phyloP scores from a whole-genome alignment of 106 monocot genomes.

The Alisma plantagoaquatica region DNA sequence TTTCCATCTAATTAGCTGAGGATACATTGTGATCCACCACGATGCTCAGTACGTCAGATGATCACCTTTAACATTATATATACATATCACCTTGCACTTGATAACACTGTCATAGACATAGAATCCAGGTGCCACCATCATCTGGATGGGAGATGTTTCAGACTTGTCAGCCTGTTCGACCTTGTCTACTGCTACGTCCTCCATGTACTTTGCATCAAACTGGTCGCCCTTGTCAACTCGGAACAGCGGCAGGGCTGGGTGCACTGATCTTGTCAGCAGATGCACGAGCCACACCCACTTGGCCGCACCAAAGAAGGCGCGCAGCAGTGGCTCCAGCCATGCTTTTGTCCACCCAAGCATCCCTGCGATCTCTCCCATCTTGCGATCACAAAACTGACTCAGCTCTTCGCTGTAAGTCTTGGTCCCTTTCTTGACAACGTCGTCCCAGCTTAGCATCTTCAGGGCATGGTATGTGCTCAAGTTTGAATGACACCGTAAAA shows the following conservation, averaged over 20 bases:
- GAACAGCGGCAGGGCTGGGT: slow-evolving; percentile 41
- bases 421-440: slow-evolving; percentile 64
- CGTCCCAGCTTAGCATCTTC: slow-evolving; percentile 48
- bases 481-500: slow-evolving; percentile 26
- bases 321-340: slow-evolving; percentile 56
- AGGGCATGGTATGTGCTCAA: slow-evolving; percentile 26
- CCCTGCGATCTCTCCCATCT: slow-evolving; percentile 68
- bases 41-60: too few species aligned
- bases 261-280: slow-evolving; percentile 39
- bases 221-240: slow-evolving; percentile 31
- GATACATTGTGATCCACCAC: too few species aligned
- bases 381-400: slow-evolving; percentile 72
- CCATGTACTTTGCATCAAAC: slow-evolving; percentile 45
- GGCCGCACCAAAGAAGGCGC: slow-evolving; percentile 7
- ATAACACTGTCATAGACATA: too few species aligned
- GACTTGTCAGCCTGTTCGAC: too few species aligned
- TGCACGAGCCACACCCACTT: slow-evolving; percentile 8
- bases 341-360: slow-evolving; percentile 13
- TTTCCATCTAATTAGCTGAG: too few species aligned
- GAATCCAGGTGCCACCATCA: too few species aligned
- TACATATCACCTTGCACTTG: too few species aligned
- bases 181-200: slow-evolving; percentile 27
- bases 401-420: slow-evolving; percentile 56
- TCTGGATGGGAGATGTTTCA: too few species aligned
- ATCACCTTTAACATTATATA: too few species aligned